phyloP scores from a whole-genome alignment of 345 rosid species.

The Odontarrhena argentea region DNA sequence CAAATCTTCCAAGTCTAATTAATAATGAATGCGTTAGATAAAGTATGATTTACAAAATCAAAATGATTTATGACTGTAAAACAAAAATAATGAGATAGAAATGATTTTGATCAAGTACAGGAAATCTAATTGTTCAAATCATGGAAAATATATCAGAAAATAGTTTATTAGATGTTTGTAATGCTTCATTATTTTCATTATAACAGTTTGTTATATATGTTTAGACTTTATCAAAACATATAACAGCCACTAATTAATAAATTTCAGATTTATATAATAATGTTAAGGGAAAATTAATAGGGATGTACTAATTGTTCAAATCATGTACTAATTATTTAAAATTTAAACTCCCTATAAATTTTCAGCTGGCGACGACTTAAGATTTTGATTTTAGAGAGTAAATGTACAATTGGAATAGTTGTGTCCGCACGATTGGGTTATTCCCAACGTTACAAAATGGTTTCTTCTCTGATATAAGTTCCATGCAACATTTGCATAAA shows the following conservation, averaged over 20 bases:
- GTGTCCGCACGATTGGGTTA: slow-evolving; percentile 21
- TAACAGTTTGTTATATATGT: neutral
- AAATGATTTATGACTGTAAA: neutral
- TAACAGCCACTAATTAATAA: neutral
- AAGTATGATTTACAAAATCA: neutral
- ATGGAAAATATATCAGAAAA: neutral
- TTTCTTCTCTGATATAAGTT: slow-evolving; percentile 15
- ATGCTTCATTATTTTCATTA: too few species aligned
- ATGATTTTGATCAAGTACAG: too few species aligned
- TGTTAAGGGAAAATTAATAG: neutral
- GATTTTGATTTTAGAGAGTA: neutral
- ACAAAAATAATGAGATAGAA: neutral
- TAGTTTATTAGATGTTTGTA: too few species aligned
- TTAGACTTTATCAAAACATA: neutral
- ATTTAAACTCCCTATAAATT: too few species aligned
- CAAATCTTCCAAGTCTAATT: neutral
- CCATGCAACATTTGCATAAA: slow-evolving; percentile 28
- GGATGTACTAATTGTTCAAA: neutral
- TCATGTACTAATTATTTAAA: too few species aligned
- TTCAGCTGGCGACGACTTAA: neutral
- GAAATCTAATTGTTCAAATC: too few species aligned
- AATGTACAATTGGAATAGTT: slow-evolving; percentile 31
- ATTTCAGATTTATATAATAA: neutral
- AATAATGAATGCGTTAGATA: neutral
- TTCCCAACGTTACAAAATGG: slow-evolving; percentile 30